A percentile compares a stretch with the other conserved stretches of the same genome.
Conservation (phyloP, 176 grass and related monocot genomes). For the Cymbopogon citratus region DNA sequence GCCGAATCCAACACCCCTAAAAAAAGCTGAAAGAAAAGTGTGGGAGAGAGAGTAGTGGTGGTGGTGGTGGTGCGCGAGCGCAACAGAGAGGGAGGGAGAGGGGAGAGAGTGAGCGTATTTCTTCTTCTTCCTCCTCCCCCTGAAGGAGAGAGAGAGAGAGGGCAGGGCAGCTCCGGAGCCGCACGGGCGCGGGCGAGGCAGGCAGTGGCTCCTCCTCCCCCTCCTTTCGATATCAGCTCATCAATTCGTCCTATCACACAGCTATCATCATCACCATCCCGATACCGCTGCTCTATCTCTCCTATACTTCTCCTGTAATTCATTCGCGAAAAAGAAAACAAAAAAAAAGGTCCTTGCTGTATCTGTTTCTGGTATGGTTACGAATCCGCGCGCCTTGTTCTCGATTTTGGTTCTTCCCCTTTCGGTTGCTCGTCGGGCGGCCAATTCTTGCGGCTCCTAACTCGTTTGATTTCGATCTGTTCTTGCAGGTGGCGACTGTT, state of each 20-base stretch:
- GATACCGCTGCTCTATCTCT: not conserved
- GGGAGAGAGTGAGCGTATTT: conserved; percentile 1
- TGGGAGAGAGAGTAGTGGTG: not conserved
- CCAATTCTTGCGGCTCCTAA: not conserved
- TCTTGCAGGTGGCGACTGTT: not conserved
- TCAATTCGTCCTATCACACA: not conserved
- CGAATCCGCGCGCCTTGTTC: not conserved
- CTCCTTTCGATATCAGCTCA: not conserved
- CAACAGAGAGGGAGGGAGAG: not conserved
- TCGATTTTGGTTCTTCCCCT: not conserved
- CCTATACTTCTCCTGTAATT: not conserved
- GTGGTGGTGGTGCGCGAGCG: conserved; percentile 13
- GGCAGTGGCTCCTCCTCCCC: not conserved
- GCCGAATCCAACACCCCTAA: conserved; percentile 31
- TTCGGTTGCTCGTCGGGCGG: not conserved
- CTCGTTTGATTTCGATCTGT: conserved; percentile 24
- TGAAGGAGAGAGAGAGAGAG: conserved; percentile 28
- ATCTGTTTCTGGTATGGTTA: conserved; percentile 20
- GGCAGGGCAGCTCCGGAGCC: conserved; percentile 42
- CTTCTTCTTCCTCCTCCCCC: conserved; percentile 5
- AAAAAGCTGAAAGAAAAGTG: conserved; percentile 22
- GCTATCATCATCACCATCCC: not conserved
- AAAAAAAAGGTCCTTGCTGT: not conserved
- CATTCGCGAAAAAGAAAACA: not conserved
- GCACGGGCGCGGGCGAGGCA: conserved; percentile 16